phyloP scores from a whole-genome alignment of 106 monocot species.

The Dendrobium huoshanense region DNA sequence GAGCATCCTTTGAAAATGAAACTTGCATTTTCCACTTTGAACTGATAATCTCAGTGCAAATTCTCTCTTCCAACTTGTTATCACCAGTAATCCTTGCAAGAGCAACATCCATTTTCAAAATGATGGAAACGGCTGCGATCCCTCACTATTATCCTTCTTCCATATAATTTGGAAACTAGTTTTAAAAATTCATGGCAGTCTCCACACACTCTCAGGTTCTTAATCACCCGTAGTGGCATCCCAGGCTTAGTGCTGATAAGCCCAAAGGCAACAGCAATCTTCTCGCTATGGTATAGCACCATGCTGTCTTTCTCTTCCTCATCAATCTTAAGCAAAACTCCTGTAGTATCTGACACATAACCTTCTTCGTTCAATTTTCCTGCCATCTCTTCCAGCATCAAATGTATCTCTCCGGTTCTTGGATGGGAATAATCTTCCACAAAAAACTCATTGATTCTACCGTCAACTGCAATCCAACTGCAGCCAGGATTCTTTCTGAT shows the following conservation, averaged over 20 bases:
- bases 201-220: slow-evolving; percentile 31
- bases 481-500: slow-evolving; percentile 32
- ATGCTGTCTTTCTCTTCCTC: slow-evolving; percentile 33
- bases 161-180: slow-evolving; percentile 29
- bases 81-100: slow-evolving; percentile 44
- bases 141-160: slow-evolving; percentile 31
- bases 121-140: slow-evolving; percentile 34
- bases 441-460: slow-evolving; percentile 28
- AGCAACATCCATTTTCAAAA: slow-evolving; percentile 34
- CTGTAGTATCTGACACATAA: slow-evolving; percentile 23
- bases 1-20: too few relatives aligned
- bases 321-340: slow-evolving; percentile 24
- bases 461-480: slow-evolving; percentile 30
- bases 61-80: background rate
- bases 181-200: slow-evolving; percentile 36
- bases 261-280: slow-evolving; percentile 37
- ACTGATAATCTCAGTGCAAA: background rate
- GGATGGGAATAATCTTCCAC: slow-evolving; percentile 25
- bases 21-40: too few relatives aligned
- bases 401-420: slow-evolving; percentile 11
- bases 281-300: slow-evolving; percentile 28
- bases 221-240: slow-evolving; percentile 14
- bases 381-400: slow-evolving; percentile 24
- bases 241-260: slow-evolving; percentile 23
- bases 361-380: slow-evolving; percentile 7